phyloP scores from a whole-genome alignment of 345 rosid species.

The Eucalyptus regnans region DNA sequence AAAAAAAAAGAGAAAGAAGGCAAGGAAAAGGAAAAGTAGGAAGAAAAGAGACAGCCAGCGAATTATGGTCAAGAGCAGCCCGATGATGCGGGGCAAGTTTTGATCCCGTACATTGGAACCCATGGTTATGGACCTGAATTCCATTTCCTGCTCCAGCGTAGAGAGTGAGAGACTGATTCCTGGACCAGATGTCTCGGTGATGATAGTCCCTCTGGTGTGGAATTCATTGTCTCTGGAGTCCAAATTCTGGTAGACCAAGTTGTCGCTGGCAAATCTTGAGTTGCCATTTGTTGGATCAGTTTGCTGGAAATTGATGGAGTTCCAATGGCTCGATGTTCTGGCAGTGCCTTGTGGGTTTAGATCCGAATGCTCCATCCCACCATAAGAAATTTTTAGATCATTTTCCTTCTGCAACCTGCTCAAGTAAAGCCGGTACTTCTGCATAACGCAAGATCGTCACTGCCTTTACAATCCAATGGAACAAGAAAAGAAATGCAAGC shows the following conservation, averaged over 20 bases:
- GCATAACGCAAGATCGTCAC: conserved; percentile 6
- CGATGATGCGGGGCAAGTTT: not conserved
- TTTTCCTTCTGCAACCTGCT: conserved; percentile 67
- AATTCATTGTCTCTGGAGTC: conserved; percentile 22
- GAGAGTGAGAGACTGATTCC: conserved; percentile 26
- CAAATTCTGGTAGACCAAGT: conserved; percentile 16
- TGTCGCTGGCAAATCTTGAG: conserved; percentile 21
- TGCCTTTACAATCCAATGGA: not conserved
- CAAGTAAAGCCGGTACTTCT: conserved; percentile 94
- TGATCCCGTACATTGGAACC: too few species aligned
- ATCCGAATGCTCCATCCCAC: conserved; percentile 48
- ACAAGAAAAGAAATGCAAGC: not conserved
- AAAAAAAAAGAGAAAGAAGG: accelerated
- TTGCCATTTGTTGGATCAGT: conserved; percentile 20
- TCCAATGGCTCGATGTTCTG: conserved; percentile 19
- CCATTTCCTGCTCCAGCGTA: conserved; percentile 11
- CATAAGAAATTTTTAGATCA: conserved; percentile 27
- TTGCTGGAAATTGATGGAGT: conserved; percentile 14
- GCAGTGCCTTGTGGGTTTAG: conserved; percentile 27
- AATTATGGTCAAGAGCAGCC: not conserved
- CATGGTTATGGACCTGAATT: not conserved
- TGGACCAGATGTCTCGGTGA: conserved; percentile 13
- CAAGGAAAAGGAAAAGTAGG: not conserved
- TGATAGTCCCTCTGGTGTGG: not conserved
- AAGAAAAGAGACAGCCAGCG: not conserved